Conservation (phyloP, 108 stramenopile genomes). For the Cyclotella kingstonii region DNA sequence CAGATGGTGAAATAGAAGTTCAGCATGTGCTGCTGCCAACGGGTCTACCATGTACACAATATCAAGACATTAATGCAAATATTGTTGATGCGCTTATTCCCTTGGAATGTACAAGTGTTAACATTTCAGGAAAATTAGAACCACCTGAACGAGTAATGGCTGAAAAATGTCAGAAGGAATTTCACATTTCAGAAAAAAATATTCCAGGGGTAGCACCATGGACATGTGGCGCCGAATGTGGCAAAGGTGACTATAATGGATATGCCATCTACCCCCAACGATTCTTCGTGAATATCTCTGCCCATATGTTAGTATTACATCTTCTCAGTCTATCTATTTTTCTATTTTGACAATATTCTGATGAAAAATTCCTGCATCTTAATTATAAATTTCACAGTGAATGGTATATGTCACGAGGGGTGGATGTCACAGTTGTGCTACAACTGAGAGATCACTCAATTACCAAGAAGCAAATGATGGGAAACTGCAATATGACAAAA, state of each 20-base stretch:
- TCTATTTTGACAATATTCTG: neutral
- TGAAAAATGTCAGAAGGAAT: slow-evolving; percentile 7
- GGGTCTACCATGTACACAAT: neutral
- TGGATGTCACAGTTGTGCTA: slow-evolving; percentile 18
- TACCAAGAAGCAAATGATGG: neutral
- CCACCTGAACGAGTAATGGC: neutral
- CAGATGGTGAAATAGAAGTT: slow-evolving; percentile 8
- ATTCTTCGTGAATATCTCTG: slow-evolving; percentile 23
- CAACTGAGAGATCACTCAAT: slow-evolving; percentile 10
- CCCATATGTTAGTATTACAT: slow-evolving; percentile 9
- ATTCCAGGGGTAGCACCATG: neutral
- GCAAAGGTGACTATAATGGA: slow-evolving; percentile 5
- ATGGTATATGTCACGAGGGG: slow-evolving; percentile 26
- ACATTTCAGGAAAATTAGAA: neutral
- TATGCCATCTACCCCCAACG: slow-evolving; percentile 19
- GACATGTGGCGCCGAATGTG: slow-evolving; percentile 14
- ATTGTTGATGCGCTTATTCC: slow-evolving; percentile 13
- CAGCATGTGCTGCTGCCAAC: slow-evolving; percentile 8
- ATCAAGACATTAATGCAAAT: too few species aligned
- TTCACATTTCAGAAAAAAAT: slow-evolving; percentile 10
- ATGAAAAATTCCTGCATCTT: neutral
- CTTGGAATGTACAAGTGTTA: slow-evolving; percentile 1
- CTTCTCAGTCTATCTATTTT: neutral
- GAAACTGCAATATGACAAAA: neutral
- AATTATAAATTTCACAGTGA: neutral